phyloP scores from a whole-genome alignment of 768 basidiomycete genomes.

The Tricholoma hemisulphureum region DNA sequence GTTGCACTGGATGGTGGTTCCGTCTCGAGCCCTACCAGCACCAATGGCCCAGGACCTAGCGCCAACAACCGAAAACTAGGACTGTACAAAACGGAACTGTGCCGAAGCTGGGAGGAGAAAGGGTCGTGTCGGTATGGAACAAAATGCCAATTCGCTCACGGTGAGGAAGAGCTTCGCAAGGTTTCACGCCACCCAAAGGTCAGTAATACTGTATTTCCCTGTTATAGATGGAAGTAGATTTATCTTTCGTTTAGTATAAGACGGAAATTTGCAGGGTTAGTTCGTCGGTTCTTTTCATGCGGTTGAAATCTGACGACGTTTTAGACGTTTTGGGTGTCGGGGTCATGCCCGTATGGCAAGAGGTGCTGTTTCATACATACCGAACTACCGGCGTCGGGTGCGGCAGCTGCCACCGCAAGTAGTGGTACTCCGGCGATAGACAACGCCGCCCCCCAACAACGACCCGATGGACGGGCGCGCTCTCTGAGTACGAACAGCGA shows the following conservation, averaged over 20 bases:
- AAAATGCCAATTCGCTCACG: slow-evolving; percentile 94
- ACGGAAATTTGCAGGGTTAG: slow-evolving; percentile 89
- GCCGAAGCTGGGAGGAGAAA: slow-evolving; percentile 92
- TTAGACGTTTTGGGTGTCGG: slow-evolving; percentile 92
- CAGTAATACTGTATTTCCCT: slow-evolving; percentile 18
- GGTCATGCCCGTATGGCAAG: slow-evolving; percentile 90
- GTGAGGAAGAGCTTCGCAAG: slow-evolving; percentile 81
- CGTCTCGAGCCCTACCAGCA: slow-evolving; percentile 41
- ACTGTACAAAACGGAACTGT: slow-evolving; percentile 87
- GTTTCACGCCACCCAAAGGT: slow-evolving; percentile 91
- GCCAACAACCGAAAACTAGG: slow-evolving; percentile 91
- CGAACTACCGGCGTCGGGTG: slow-evolving; percentile 67
- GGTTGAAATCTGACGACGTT: slow-evolving; percentile 14
- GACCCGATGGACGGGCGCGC: slow-evolving; percentile 57
- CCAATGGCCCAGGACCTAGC: slow-evolving; percentile 65
- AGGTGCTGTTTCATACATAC: slow-evolving; percentile 94
- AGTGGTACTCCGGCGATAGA: slow-evolving; percentile 35
- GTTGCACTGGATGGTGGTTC: slow-evolving; percentile 29
- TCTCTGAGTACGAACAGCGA: slow-evolving; percentile 78
- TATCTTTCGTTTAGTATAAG: slow-evolving; percentile 62
- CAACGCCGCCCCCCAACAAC: slow-evolving; percentile 52
- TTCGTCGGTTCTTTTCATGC: slow-evolving; percentile 8
- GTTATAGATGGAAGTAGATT: slow-evolving; percentile 17
- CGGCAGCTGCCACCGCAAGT: slow-evolving; percentile 44
- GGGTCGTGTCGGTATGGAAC: slow-evolving; percentile 80